These are phyloP conservation scores for Lentinula raphanica DNA, from an alignment of 768 basidiomycete species.

Conservation along the genomic window DNA sequence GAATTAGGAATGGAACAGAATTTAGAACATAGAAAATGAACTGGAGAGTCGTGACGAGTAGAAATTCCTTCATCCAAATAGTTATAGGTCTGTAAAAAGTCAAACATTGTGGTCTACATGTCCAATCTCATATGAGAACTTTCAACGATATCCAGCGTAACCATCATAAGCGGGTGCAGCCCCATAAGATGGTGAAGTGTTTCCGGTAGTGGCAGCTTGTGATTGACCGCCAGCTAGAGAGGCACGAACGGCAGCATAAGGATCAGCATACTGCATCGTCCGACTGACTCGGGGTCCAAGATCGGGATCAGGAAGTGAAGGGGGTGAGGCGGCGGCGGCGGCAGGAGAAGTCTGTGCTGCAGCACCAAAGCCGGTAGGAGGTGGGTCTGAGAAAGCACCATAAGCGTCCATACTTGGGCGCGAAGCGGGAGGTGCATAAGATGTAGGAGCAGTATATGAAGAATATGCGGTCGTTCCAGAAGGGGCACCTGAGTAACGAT, in stretches of 20 bases:
- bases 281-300: conserved; percentile 62
- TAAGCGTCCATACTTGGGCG: conserved; percentile 82
- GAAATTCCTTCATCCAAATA: not conserved
- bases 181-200: not conserved
- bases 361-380: conserved; percentile 65
- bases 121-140: not conserved
- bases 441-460: conserved; percentile 19
- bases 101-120: not conserved
- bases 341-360: conserved; percentile 17
- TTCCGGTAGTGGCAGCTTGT: not conserved
- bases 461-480: conserved; percentile 21
- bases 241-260: conserved; percentile 77
- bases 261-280: conserved; percentile 93
- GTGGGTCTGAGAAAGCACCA: conserved; percentile 86
- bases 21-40: not conserved
- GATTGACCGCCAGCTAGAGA: conserved; percentile 34
- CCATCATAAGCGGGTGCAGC: not conserved
- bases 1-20: conserved; percentile 1
- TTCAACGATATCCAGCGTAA: conserved; percentile 4
- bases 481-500: conserved; percentile 39
- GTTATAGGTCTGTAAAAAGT: not conserved
- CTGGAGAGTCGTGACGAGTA: not conserved
- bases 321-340: conserved; percentile 23
- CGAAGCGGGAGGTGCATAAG: conserved; percentile 19
- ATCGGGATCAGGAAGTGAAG: conserved; percentile 37